These are phyloP conservation scores for Talaromyces proteolyticus DNA, from an alignment of 495 filamentous ascomycete genomes.

Conservation along the genomic window DNA sequence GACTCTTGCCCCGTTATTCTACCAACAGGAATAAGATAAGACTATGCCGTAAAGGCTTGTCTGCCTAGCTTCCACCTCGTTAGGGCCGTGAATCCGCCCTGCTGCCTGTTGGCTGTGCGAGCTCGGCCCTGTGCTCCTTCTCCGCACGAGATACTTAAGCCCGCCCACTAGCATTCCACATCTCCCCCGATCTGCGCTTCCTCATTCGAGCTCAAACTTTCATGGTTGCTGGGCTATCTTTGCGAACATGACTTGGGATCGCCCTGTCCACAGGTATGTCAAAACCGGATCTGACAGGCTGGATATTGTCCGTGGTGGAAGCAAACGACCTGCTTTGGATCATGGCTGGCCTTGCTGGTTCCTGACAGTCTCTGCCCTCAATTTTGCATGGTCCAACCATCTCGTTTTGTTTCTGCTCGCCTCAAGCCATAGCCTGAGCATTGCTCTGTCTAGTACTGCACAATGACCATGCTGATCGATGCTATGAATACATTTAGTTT, in stretches of 20 bases:
- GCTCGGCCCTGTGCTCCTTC: constrained; percentile 10
- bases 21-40: too few species aligned
- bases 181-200: constrained; percentile 10
- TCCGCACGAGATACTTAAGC: not conserved
- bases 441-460: constrained; percentile 3
- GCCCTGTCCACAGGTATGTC: constrained; percentile 64
- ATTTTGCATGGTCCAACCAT: too few species aligned
- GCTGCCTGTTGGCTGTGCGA: not conserved
- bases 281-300: constrained; percentile 8
- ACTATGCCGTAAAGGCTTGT: not conserved
- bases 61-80: not conserved
- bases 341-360: not conserved
- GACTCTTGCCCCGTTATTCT: not conserved
- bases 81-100: constrained; percentile 8
- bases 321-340: not conserved
- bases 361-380: too few species aligned
- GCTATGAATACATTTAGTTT: constrained; percentile 50
- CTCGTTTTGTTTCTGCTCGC: not conserved
- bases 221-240: constrained; percentile 38
- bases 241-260: constrained; percentile 71
- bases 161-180: constrained; percentile 21
- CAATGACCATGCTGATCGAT: constrained; percentile 30
- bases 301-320: too few species aligned
- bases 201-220: constrained; percentile 27
- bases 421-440: not conserved